Evolutionary conservation across 1,284 basidiomycete genomes (phyloP), one percentile per base, ranked within the genome.

Genomic region (Cryptococcus floricola): DNA sequence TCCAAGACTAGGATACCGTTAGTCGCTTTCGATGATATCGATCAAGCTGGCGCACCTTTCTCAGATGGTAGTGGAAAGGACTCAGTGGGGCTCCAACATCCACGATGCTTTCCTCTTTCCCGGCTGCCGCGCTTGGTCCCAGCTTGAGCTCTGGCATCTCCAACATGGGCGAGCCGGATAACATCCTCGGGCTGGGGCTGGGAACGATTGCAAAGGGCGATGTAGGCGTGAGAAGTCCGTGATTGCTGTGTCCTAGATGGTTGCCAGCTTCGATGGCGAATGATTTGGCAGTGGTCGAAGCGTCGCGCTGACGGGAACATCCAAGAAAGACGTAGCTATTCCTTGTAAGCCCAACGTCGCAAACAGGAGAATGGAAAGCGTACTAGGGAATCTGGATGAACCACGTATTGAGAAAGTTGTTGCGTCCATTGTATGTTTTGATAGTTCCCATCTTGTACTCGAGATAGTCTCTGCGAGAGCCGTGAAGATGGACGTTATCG

Each of bases 381-480:
- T 31, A 43, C 34, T 77, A 78, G 3, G 77, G 77, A 39, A 88
- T 88, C 67, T 84, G 80, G 52, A 89, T 81, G 61, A 89, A 81
- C 71, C 83, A 83, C 0, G 87, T 85, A 31, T 87, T 63, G 56
- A 89, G 75, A 67, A 88, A 87, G 58, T 81, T 80, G 77, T 90
- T 90, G 51, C 88, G 81, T 5, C 84, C 87, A 63, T 88, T 89
- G 77, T 84, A 87, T 39, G 79, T 81, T 73, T 86, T 87, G 67
- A 85, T 78, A 75, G 87, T 89, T 37, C 87, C 87, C 75, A 90
- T 89, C 62, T 84, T 85, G 78, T 89, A 88, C 71, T 91, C 88
- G 50, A 91, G 80, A 71, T 90, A 90, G 59, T 87, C 84, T 48
- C 86, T 78, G 39, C 86, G 77, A 25, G 86, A 85, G 2, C 85